Base-by-base conservation (phyloP, 2,329 filamentous ascomycete species). In the Cercospora zeae-maydis region DNA sequence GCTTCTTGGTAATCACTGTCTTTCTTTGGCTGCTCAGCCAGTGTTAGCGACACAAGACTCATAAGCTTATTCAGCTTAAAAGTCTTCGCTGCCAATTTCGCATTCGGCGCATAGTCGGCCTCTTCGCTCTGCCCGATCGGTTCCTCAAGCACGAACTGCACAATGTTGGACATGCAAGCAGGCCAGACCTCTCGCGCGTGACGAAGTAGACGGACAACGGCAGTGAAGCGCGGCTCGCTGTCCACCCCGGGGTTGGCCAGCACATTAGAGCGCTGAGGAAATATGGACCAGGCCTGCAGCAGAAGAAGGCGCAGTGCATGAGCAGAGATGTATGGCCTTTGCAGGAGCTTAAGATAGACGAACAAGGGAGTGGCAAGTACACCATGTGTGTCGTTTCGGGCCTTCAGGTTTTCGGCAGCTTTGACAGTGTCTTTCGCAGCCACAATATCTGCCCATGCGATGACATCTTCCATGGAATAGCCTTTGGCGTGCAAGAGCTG, bases 131-230 rank as follows among this genome's bases (percentile, higher is more conserved):
- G 24, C 1, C 14, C 16, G 27, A 21, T 31, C 19, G 57, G 24
- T 10, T 51, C 27, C 42, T 51, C 30, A 21, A 59, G 45, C 24
- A 39, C 49, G 19, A 71, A 54, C 24, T 66, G 51, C 2, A 69
- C 67, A 33, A 74, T 61, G 5, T 42, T 54, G 1, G 54, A 47
- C 30, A 83, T 74, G 3, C 78, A 76, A 33, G 76, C 72, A 2
- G 83, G 82, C 78, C 79, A 82, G 13, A 81, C 75, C 47, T 74
- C 71, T 21, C 82, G 79, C 62, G 83, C 82, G 74, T 83, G 81
- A 16, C 78, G 78, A 37, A 84, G 70, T 30, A 86, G 74, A 21
- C 81, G 78, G 54, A 78, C 70, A 56, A 81, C 76, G 31, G 82
- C 72, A 19, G 75, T 70, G 66, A 79, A 74, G 37, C 78, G 63